Evolutionary conservation across 2,329 filamentous ascomycete genomes (phyloP), one percentile per base, ranked within the genome.

Genomic region (Aspergillus eucalypticola): DNA sequence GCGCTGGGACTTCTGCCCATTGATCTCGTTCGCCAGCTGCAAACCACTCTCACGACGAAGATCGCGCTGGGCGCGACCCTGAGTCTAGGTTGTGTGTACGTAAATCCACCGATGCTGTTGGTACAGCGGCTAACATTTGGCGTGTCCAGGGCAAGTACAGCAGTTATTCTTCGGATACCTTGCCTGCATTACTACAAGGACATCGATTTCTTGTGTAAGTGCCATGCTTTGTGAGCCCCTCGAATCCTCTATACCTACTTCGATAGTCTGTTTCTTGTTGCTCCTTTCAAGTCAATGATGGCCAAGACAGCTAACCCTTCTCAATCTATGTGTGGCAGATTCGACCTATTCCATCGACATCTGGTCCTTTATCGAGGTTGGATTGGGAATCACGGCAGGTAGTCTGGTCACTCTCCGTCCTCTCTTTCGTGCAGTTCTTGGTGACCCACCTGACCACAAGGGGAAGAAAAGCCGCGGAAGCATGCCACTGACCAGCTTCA

Each of bases 21-120:
- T 8, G 80, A 81, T 60, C 73, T 87, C 5, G 74, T 87, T 2
- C 82, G 77, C 72, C 76, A 79, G 27, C 69, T 86, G 15, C 79
- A 84, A 54, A 84, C 87, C 78, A 79, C 80, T 54, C 66, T 60
- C 8, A 77, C 74, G 56, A 81, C 78, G 3, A 86, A 85, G 65
- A 19, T 82, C 3, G 76, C 82, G 2, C 73, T 86, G 8, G 78
- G 78, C 11, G 75, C 76, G 2, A 76, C 87, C 21, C 74, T 87
- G 27, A 76, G 77, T 2, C 77, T 86, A 69, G 86, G 82, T 17
- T 83, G 83, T 56, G 75, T 78, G 68, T 70, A 59, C 3, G 67
- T 65, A 7, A n/a, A 17, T 2, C 27, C 10, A 1, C 13, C 13
- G 19, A 2, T n/a, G n/a, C 27, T 38, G 25, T 10, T 10, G 8